Base-by-base conservation (phyloP, 345 rosid species). In the Pugionium cornutum region DNA sequence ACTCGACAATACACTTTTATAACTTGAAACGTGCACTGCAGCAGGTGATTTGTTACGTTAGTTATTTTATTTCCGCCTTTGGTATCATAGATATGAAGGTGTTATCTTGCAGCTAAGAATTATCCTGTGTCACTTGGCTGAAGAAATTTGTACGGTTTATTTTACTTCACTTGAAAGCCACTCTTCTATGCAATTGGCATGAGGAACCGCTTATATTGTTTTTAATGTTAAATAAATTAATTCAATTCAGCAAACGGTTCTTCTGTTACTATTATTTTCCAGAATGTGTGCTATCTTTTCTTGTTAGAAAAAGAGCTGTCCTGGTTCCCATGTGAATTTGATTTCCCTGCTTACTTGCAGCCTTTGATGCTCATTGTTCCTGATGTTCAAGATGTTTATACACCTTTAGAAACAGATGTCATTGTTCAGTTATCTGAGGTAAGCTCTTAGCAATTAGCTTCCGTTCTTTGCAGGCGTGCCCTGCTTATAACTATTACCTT, bases 351-450 rank as follows among this genome's bases (percentile, higher is more conserved):
- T 53, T 72, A 49, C 63, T 48, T 86, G 85, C 89, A 95, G 96
- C 99, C 99, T 9, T 68, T 95, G 85, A 95, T 95, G 99, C 91
- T 95, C 62, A 87, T 95, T 65, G 96, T 91, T 66, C 99, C 99
- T 29, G 99, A 95, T 73, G 75, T 95, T 52, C 86, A 88, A 84
- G 99, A 95, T 81, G 97, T 95, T 37, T 95, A 91, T 69, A 95
- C 99, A 64, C 99, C 99, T 48, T 75, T 95, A 64, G 81, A 88
- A 75, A 82, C 91, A 53, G 99, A 95, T 83, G 86, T 95, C 50
- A 75, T 95, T 77, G 97, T 95, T 73, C 92, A 81, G 46, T 80
- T 90, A 68, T 85, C 96, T 58, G 97, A 95, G 89, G 99, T 91
- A 64, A 79, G 85, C 65, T 52, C 51, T 69, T 29, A 39, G 28